Percentiles rank a stretch among this genome's conserved stretches.
phyloP scores from a whole-genome alignment of 257 asterid species.

The Jaltomata sinuosa region DNA sequence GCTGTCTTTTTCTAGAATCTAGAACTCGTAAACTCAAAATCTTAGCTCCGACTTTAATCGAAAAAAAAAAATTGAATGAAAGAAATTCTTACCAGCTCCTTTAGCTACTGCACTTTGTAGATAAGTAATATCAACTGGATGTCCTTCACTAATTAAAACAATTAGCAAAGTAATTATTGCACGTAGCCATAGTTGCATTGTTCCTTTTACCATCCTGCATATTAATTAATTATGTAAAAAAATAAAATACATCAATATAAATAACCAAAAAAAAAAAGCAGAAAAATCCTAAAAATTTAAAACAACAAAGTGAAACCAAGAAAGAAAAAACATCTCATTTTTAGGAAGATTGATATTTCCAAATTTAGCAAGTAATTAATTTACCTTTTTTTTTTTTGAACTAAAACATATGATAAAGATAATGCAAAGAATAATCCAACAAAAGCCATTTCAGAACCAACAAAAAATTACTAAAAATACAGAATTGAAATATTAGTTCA shows the following conservation, averaged over 20 bases:
- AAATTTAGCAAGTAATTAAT: too few relatives aligned
- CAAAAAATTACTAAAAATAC: neutral
- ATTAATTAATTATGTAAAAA: neutral
- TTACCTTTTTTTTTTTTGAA: too few relatives aligned
- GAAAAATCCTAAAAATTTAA: neutral
- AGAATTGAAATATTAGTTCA: neutral
- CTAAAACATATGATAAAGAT: neutral
- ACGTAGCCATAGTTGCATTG: conserved; percentile 9
- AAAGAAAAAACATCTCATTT: neutral
- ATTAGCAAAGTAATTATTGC: conserved; percentile 8
- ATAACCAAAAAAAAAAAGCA: neutral
- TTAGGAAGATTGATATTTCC: neutral
- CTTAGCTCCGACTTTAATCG: neutral
- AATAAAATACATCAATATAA: neutral
- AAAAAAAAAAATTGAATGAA: neutral
- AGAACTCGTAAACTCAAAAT: neutral
- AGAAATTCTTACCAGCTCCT: conserved; percentile 26
- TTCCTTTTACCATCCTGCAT: conserved; percentile 8
- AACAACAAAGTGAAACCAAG: neutral
- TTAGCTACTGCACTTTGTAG: conserved; percentile 20
- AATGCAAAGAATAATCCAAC: neutral
- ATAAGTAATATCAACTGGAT: conserved; percentile 22
- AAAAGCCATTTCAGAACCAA: neutral
- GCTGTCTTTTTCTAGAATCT: neutral
- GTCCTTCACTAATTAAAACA: conserved; percentile 16